Base-by-base conservation (phyloP, 2,329 filamentous ascomycete species). In the Bipolaris zeicola region DNA sequence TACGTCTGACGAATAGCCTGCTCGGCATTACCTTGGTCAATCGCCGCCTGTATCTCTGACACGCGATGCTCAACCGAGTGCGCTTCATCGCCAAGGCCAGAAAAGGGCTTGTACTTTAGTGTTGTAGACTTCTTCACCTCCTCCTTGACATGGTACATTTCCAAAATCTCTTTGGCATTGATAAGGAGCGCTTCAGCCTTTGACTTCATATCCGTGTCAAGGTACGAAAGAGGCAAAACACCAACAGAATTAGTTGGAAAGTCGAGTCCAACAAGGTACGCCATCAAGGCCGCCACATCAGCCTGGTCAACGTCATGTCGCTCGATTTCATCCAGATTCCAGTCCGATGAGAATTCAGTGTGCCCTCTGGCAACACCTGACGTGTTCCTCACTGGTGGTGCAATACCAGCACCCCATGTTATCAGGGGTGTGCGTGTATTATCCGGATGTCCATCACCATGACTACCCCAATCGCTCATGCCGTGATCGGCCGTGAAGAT, bases 391-490 rank as follows among this genome's bases (percentile, higher is more conserved):
- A 87, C 79, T 1, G 95, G 95, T 62, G 85, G 84, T 3, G 92
- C 92, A 37, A 98, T 86, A 7, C 95, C 95, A 51, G 95, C 92
- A 10, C 95, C 95, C 95, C 95, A 99, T 2, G 85, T 88, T 64
- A 99, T 91, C 31, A 99, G 80, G 0, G 95, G 95, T 0, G 95
- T 99, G 48, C 95, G 86, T 3, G 95, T 99, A 69, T 98, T 99
- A 75, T 99, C 91, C 0, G 95, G 95, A 76, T 99, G 93, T 6
- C 95, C 95, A 75, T 99, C 95, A 36, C 96, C 96, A 74, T 99
- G 96, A 67, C 93, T 98, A n/a, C 96, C 95, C 89, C 90, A 97
- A 76, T 99, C 95, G 71, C 92, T 98, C 95, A 99, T 99, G 16
- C 95, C 95, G 75, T 99, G 95, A 71, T 99, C 95, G 6, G 95